Percentiles rank a stretch among this genome's conserved stretches.
These are phyloP conservation scores for Arabidopsis lyrata DNA, from an alignment of 441 rosid genomes.

Conservation along the genomic window DNA sequence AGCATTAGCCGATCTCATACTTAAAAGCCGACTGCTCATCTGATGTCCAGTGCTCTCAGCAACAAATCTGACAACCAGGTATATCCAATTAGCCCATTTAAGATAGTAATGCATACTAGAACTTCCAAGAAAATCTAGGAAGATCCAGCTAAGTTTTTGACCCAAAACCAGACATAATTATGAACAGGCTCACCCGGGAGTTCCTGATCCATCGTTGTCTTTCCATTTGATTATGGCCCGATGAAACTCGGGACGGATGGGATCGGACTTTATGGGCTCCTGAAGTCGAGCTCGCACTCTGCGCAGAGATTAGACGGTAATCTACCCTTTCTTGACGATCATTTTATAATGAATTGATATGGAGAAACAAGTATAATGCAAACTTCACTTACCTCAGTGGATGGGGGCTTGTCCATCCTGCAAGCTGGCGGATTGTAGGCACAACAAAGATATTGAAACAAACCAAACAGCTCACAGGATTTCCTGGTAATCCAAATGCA, in stretches of 20 bases:
- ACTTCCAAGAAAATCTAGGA: conserved; percentile 8
- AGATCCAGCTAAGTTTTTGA: conserved; percentile 3
- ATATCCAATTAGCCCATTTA: conserved; percentile 23
- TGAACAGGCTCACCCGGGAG: conserved; percentile 71
- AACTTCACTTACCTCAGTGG: conserved; percentile 67
- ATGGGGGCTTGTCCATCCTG: conserved; percentile 89
- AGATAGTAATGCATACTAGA: conserved; percentile 1
- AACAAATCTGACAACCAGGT: conserved; percentile 68
- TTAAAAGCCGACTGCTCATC: conserved; percentile 88
- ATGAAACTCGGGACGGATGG: conserved; percentile 73
- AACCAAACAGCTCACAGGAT: conserved; percentile 94
- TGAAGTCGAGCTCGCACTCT: conserved; percentile 83
- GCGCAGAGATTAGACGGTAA: conserved; percentile 29
- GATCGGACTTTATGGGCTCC: conserved; percentile 73
- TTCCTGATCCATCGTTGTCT: conserved; percentile 83
- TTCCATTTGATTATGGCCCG: conserved; percentile 80
- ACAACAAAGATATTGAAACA: conserved; percentile 90
- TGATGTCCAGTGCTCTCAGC: conserved; percentile 97
- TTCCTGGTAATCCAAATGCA: conserved; percentile 98
- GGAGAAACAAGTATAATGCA: conserved; percentile 28
- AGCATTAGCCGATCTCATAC: conserved; percentile 96
- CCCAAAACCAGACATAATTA: conserved; percentile 21
- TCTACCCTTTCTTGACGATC: conserved; percentile 4
- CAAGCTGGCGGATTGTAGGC: conserved; percentile 76
- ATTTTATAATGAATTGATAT: conserved; percentile 7